Conservation (phyloP, 1,284 basidiomycete species). For the Lentinus polychrous region DNA sequence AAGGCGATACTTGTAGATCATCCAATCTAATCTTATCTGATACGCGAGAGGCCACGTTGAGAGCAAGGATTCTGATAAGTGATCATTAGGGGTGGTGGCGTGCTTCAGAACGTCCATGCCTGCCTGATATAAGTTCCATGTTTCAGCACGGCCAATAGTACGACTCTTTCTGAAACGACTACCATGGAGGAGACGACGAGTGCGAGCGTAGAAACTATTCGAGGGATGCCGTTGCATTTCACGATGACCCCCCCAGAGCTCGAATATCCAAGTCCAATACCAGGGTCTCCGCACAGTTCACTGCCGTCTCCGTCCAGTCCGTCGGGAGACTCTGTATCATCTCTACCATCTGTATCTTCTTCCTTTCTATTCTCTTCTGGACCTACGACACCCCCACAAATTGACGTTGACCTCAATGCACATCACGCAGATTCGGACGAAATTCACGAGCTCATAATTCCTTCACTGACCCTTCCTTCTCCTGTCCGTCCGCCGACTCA, state of each 20-base stretch:
- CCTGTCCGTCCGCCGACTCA: slow-evolving; percentile 51
- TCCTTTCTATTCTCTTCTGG: slow-evolving; percentile 72
- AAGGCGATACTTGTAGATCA: too few species aligned
- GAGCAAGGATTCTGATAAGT: not conserved
- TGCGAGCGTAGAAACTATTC: slow-evolving; percentile 35
- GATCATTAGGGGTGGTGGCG: not conserved
- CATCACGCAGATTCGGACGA: slow-evolving; percentile 31
- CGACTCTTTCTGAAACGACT: not conserved
- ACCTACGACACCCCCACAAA: slow-evolving; percentile 48
- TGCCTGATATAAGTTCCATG: not conserved
- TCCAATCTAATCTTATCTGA: not conserved
- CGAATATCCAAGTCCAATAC: slow-evolving; percentile 25
- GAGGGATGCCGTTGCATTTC: slow-evolving; percentile 27
- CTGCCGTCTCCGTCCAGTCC: slow-evolving; percentile 49
- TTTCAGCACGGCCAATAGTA: too few species aligned
- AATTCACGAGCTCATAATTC: slow-evolving; percentile 54
- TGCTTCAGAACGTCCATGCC: not conserved
- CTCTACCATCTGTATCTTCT: slow-evolving; percentile 65
- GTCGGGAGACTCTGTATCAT: slow-evolving; percentile 53
- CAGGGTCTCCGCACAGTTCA: slow-evolving; percentile 49
- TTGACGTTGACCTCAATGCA: slow-evolving; percentile 22
- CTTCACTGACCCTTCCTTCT: slow-evolving; percentile 56
- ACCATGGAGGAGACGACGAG: slow-evolving; percentile 14
- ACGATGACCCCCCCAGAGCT: slow-evolving; percentile 12
- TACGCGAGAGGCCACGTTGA: not conserved